Evolutionary conservation across 2,329 filamentous ascomycete genomes (phyloP), one percentile per base, ranked within the genome.

Genomic region (Colletotrichum neosansevieriae): DNA sequence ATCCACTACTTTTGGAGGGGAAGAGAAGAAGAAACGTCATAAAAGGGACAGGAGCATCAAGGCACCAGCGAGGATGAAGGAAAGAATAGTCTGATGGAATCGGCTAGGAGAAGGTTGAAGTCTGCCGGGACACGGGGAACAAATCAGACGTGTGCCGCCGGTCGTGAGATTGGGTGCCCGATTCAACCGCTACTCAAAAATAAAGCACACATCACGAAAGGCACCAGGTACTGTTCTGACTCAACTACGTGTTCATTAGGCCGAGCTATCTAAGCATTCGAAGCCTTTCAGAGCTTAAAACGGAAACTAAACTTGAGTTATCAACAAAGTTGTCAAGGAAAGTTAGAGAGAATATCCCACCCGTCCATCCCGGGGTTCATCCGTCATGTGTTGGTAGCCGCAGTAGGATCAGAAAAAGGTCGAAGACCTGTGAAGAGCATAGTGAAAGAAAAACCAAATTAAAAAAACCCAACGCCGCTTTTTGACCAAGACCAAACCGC

Each of bases 261-360:
- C 69, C 32, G 66, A 69, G 69, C 69, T 71, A 67, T 71, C 69
- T 71, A 71, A 71, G 66, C 69, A 62, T 66, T 71, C 69, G 57
- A 70, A 69, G 69, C 66, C 69, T 57, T 45, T 4, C 21, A 51
- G 40, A 54, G 51, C 34, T 54, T 19, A 54, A 54, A 54, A 40
- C 29, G 42, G 40, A 60, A 66, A 21, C 36, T 38, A 11, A 38
- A 38, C 36, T 29, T 15, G 36, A 47, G 44, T 24, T 51, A 32
- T 36, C n/a, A 32, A 36, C 44, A 38, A 57, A 42, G 19, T 32
- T 17, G 17, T 49, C 63, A 67, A 24, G 56, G 45, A 59, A 59
- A 50, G 57, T 44, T 44, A 17, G 51, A 54, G 51, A 40, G 50
- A 19, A 6, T 54, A 24, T 54, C 51, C 51, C 51, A 36, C 12